A percentile compares a stretch with the other conserved stretches of the same genome.
phyloP scores from a whole-genome alignment of 2,329 filamentous ascomycete species.

The Beauveria varroae region DNA sequence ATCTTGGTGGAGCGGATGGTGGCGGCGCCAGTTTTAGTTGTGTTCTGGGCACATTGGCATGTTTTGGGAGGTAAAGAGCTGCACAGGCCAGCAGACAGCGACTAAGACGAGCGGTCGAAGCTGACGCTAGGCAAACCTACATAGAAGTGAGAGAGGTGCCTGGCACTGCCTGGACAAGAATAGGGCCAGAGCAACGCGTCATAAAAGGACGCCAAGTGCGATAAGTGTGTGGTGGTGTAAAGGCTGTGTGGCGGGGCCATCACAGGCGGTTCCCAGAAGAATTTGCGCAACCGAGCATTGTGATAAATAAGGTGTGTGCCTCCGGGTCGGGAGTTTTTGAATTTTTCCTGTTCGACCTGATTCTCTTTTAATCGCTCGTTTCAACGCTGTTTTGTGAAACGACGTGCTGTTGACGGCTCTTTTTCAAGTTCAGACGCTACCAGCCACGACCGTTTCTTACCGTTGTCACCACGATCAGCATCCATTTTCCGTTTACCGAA shows the following conservation, averaged over 20 bases:
- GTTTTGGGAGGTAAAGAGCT: neutral
- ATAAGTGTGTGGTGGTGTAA: constrained; percentile 2
- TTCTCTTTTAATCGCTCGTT: neutral
- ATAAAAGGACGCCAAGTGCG: constrained; percentile 8
- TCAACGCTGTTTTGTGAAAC: constrained; percentile 3
- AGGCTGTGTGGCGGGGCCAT: constrained; percentile 10
- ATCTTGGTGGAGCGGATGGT: neutral
- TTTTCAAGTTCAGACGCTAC: neutral
- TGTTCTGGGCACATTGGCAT: constrained; percentile 3
- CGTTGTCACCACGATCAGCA: neutral
- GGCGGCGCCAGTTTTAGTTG: neutral
- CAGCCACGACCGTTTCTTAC: neutral
- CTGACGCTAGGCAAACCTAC: constrained; percentile 9
- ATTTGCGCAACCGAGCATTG: constrained; percentile 3
- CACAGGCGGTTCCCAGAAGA: neutral
- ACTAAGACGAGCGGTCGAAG: neutral
- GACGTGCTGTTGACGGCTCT: neutral
- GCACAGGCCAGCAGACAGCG: neutral
- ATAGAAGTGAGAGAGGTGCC: neutral
- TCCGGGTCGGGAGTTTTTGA: neutral
- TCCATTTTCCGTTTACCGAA: neutral
- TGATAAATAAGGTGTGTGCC: constrained; percentile 3
- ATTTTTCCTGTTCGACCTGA: neutral
- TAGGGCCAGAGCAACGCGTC: constrained; percentile 7
- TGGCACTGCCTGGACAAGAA: neutral